phyloP scores from a whole-genome alignment of 345 rosid genomes.

The Brassica napus region DNA sequence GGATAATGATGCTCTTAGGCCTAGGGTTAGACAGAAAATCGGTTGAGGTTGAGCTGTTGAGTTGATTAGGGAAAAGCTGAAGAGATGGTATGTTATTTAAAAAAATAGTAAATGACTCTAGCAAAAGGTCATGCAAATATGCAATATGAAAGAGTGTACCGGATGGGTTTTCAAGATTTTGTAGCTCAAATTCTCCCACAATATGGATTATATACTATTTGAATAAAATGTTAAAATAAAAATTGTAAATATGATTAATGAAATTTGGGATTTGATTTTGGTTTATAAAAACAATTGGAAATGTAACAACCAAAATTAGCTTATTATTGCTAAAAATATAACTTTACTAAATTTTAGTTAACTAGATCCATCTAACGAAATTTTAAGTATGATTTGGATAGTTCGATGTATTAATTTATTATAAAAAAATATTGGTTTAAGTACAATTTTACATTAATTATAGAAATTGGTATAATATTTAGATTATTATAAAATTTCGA shows the following conservation, averaged over 20 bases:
- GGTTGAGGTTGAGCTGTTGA: conserved; percentile 42
- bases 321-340: too few relatives aligned
- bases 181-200: background rate
- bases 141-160: background rate
- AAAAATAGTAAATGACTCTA: conserved; percentile 65
- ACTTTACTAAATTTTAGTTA: background rate
- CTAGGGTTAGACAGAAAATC: conserved; percentile 61
- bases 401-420: background rate
- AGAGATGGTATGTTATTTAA: conserved; percentile 45
- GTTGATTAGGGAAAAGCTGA: conserved; percentile 39
- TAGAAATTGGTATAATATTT: background rate
- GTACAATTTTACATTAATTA: background rate
- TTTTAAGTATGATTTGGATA: background rate
- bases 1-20: too few relatives aligned
- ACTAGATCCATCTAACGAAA: background rate
- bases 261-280: background rate
- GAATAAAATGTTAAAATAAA: background rate
- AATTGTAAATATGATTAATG: background rate
- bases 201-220: background rate
- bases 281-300: background rate
- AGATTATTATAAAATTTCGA: background rate
- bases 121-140: conserved; percentile 42
- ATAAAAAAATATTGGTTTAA: background rate
- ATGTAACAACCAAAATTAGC: background rate
- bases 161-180: background rate